Percentiles rank a stretch among this genome's conserved stretches.
Conservation (phyloP, 208 protist species). For the Chromosphaera perkinsii region DNA sequence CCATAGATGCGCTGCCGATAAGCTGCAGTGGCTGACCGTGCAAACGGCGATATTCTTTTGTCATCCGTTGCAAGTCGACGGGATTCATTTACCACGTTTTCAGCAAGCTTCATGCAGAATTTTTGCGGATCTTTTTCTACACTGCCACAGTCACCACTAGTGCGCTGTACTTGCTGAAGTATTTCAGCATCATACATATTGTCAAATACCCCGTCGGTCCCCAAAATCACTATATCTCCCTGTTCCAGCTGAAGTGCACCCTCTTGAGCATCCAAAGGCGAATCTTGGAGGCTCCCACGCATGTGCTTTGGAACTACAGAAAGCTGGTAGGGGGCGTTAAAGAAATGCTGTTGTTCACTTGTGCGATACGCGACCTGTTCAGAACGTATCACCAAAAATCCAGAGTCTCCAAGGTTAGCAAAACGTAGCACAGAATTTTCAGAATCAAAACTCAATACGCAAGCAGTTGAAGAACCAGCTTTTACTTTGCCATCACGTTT, state of each 20-base stretch:
- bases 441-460: conserved; percentile 15
- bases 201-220: conserved; percentile 36
- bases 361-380: background rate
- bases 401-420: conserved; percentile 31
- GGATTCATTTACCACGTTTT: too few species aligned
- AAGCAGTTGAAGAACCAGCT: conserved; percentile 24
- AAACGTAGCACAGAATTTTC: background rate
- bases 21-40: too few species aligned
- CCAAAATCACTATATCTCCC: conserved; percentile 18
- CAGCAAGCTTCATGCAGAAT: too few species aligned
- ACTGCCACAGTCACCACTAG: too few species aligned
- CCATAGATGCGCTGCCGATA: too few species aligned
- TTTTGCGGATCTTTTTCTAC: too few species aligned
- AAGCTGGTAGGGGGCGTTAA: conserved; percentile 35
- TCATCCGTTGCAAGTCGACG: too few species aligned
- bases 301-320: conserved; percentile 16
- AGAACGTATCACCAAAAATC: conserved; percentile 7
- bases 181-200: conserved; percentile 23
- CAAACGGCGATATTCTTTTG: too few species aligned
- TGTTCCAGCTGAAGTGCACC: conserved; percentile 10
- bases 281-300: background rate
- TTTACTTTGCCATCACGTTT: background rate
- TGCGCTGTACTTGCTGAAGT: too few species aligned
- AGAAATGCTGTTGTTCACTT: conserved; percentile 24
- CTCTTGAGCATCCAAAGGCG: background rate